phyloP scores from a whole-genome alignment of 441 rosid genomes.

The Arabidopsis lyrata region DNA sequence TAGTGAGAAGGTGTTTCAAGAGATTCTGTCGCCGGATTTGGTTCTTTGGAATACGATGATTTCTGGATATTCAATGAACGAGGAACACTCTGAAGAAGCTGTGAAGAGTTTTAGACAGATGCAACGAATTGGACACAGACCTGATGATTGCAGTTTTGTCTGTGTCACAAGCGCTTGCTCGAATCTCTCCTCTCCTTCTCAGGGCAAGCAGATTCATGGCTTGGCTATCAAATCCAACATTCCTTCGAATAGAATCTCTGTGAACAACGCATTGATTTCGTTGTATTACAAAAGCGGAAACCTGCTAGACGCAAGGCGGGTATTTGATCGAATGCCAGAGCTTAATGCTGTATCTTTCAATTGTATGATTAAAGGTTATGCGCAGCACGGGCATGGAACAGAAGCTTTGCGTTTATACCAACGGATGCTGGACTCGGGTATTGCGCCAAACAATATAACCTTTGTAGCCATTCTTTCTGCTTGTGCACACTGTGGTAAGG shows the following conservation, averaged over 20 bases:
- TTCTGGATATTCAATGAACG: conserved; percentile 72
- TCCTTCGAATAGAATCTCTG: conserved; percentile 66
- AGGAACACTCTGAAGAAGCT: conserved; percentile 73
- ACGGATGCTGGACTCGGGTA: conserved; percentile 60
- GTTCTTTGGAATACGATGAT: conserved; percentile 94
- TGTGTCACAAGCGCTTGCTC: conserved; percentile 79
- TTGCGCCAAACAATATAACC: conserved; percentile 75
- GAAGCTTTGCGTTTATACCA: conserved; percentile 66
- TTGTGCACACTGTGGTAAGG: conserved; percentile 84
- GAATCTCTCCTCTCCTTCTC: conserved; percentile 73
- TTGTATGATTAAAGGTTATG: conserved; percentile 83
- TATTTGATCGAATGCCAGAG: conserved; percentile 76
- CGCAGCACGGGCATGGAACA: conserved; percentile 71
- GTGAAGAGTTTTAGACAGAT: conserved; percentile 62
- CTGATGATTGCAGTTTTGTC: conserved; percentile 87
- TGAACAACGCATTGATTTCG: conserved; percentile 72
- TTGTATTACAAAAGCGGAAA: conserved; percentile 81
- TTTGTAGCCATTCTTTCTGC: conserved; percentile 85
- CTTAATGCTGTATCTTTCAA: conserved; percentile 70
- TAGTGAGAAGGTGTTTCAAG: conserved; percentile 65
- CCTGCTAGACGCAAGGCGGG: conserved; percentile 62
- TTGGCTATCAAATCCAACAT: conserved; percentile 68
- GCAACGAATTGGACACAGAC: conserved; percentile 65
- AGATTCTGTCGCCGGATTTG: conserved; percentile 64
- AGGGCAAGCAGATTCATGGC: conserved; percentile 81